A percentile compares a stretch with the other conserved stretches of the same genome.
phyloP scores from a whole-genome alignment of 2,329 filamentous ascomycete species.

The Colletotrichum tanaceti region DNA sequence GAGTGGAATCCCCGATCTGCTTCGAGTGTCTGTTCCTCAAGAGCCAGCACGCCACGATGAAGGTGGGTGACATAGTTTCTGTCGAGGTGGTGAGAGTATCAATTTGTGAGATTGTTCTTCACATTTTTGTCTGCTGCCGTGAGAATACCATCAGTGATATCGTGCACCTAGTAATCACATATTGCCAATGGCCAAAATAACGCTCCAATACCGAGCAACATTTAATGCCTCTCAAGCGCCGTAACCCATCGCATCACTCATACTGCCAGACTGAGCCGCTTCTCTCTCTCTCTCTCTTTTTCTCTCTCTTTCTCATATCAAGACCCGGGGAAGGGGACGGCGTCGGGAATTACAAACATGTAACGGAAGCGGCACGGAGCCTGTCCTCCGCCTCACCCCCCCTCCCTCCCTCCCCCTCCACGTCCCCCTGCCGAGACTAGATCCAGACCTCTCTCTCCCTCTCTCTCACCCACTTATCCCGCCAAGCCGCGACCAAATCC shows the following conservation, averaged over 20 bases:
- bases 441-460: neutral
- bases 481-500: constrained; percentile 10
- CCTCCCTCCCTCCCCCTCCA: too few species aligned
- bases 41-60: neutral
- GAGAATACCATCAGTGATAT: neutral
- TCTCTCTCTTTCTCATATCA: too few species aligned
- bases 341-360: constrained; percentile 10
- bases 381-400: neutral
- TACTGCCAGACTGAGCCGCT: neutral
- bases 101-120: too few species aligned
- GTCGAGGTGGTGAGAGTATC: neutral
- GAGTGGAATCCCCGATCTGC: neutral
- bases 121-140: neutral
- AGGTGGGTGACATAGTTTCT: neutral
- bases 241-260: constrained; percentile 8
- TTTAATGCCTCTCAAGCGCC: neutral
- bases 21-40: neutral
- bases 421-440: neutral
- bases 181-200: neutral
- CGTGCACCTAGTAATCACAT: neutral
- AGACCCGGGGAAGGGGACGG: neutral
- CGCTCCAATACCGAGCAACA: neutral
- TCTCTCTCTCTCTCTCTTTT: too few species aligned
- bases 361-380: constrained; percentile 17
- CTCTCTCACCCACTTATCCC: constrained; percentile 16